Conservation (phyloP, 306 rosid genomes). For the Astragalus glycyphyllos region DNA sequence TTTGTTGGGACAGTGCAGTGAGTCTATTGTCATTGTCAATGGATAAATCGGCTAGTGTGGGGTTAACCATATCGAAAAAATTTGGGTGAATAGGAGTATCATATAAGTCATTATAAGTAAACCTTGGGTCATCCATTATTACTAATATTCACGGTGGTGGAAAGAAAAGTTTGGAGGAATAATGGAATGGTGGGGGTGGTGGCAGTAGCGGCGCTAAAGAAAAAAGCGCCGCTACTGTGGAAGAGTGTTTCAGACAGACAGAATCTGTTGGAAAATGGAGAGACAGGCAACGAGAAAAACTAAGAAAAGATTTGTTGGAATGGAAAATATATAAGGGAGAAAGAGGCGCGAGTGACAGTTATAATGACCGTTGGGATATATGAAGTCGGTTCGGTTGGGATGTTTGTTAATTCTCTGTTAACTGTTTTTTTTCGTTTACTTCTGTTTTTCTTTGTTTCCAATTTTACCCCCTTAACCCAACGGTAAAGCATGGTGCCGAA, state of each 20-base stretch:
- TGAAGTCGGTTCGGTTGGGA: slow-evolving; percentile 3
- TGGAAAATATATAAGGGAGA: not conserved
- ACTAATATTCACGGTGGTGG: not conserved
- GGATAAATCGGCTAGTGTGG: slow-evolving; percentile 36
- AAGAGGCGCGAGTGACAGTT: slow-evolving; percentile 53
- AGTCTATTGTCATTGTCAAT: not conserved
- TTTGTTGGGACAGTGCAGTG: not conserved
- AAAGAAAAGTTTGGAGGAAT: not conserved
- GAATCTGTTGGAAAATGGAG: not conserved
- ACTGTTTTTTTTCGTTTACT: no score
- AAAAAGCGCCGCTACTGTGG: slow-evolving; percentile 43
- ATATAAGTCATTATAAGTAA: slow-evolving; percentile 37
- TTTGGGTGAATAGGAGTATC: slow-evolving; percentile 35
- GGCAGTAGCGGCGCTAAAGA: slow-evolving; percentile 49
- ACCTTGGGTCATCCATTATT: slow-evolving; percentile 50
- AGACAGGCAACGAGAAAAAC: not conserved
- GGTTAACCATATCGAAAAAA: slow-evolving; percentile 32
- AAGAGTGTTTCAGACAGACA: slow-evolving; percentile 7
- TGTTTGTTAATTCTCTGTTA: no score
- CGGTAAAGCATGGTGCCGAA: no score
- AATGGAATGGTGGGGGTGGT: not conserved
- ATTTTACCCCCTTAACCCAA: no score
- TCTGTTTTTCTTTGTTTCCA: no score
- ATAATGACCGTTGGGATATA: slow-evolving; percentile 46
- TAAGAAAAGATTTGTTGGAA: not conserved